Evolutionary conservation across 768 basidiomycete genomes (phyloP).

Genomic region (Aureoboletus auriporus): DNA sequence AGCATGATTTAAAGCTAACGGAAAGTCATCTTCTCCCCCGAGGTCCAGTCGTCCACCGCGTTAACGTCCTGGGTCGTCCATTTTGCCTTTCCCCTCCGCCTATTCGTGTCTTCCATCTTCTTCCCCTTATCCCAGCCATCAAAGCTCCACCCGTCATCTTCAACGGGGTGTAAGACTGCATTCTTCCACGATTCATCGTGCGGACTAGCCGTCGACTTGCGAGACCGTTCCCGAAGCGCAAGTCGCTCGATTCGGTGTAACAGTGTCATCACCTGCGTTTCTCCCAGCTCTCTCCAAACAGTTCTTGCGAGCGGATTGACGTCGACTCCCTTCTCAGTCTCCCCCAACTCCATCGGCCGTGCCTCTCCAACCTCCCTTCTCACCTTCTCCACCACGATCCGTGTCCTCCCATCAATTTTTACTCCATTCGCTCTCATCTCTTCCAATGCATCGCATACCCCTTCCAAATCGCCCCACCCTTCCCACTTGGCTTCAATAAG

Average conservation of each 20-base stretch:
- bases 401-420: constrained; percentile 55
- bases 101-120: neutral
- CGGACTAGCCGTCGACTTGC: constrained; percentile 9
- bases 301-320: constrained; percentile 38
- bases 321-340: constrained; percentile 27
- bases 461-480: constrained; percentile 76
- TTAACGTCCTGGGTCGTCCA: too few relatives aligned
- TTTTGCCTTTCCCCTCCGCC: neutral
- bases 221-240: constrained; percentile 22
- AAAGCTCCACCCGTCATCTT: constrained; percentile 46
- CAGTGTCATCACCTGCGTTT: constrained; percentile 48
- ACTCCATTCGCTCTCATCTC: constrained; percentile 86
- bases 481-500: constrained; percentile 82
- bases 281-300: constrained; percentile 39
- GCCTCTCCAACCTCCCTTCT: constrained; percentile 58
- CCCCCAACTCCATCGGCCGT: constrained; percentile 39
- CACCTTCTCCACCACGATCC: constrained; percentile 56
- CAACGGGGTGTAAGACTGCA: constrained; percentile 22
- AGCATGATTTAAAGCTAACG: too few relatives aligned
- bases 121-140: constrained; percentile 37
- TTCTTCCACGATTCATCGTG: constrained; percentile 43
- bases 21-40: too few relatives aligned
- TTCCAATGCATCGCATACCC: constrained; percentile 65
- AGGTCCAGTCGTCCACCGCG: too few relatives aligned
- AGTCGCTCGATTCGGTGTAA: constrained; percentile 50